Percentiles rank a stretch among this genome's conserved stretches.
Conservation (phyloP, 2,329 filamentous ascomycete species). For the Daldinia sp. region DNA sequence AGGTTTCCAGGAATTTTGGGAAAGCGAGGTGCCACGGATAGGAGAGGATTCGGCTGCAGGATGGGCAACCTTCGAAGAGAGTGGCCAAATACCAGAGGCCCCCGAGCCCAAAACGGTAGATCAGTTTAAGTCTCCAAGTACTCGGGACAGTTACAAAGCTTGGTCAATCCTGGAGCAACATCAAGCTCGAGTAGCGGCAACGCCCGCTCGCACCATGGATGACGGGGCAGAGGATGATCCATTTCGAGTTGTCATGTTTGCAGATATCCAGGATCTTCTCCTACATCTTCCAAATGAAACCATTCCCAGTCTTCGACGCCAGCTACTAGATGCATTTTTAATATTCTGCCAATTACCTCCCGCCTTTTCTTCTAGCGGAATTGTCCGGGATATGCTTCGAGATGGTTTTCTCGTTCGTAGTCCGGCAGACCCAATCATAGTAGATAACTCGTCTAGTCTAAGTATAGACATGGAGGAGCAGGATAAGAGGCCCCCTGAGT, state of each 20-base stretch:
- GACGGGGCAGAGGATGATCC: conserved; percentile 81
- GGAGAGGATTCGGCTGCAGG: conserved; percentile 77
- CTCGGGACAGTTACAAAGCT: conserved; percentile 57
- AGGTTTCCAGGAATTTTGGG: conserved; percentile 81
- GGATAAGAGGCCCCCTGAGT: conserved; percentile 33
- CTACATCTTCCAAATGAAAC: conserved; percentile 55
- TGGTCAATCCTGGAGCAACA: conserved; percentile 65
- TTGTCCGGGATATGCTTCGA: conserved; percentile 50
- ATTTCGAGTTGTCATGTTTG: conserved; percentile 81
- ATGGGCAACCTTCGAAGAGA: conserved; percentile 67
- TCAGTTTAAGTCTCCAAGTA: conserved; percentile 37
- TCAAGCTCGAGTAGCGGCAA: conserved; percentile 55
- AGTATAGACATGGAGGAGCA: conserved; percentile 22
- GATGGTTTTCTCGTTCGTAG: conserved; percentile 61
- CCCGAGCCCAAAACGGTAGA: conserved; percentile 50
- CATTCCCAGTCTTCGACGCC: conserved; percentile 48
- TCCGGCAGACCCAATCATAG: conserved; percentile 44
- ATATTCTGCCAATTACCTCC: conserved; percentile 73
- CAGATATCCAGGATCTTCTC: conserved; percentile 74
- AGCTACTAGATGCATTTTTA: conserved; percentile 75
- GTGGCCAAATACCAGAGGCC: conserved; percentile 49
- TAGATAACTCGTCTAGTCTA: conserved; percentile 3
- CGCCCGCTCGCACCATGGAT: conserved; percentile 79
- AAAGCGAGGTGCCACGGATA: conserved; percentile 79
- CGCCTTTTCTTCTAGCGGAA: conserved; percentile 40